Evolutionary conservation across 208 protist species (phyloP), one percentile per base, ranked within the genome.

Genomic region (Leishmania turanica): DNA sequence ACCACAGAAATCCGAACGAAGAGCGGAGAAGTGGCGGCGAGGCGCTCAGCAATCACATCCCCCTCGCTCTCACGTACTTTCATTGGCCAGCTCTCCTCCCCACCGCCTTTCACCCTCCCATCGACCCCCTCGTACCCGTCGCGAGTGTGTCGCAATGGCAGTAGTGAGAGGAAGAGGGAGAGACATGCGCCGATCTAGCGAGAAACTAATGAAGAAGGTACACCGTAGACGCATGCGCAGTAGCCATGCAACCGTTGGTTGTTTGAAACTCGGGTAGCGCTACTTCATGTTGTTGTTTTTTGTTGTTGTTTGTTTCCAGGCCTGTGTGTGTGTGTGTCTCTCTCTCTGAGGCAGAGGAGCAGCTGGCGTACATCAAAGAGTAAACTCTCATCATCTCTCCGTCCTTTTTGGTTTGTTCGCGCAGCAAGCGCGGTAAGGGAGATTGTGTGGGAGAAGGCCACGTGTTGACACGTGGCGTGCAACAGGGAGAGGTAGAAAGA

Each of bases 281-380:
- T 19, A 11, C 51, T 54, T 54, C 13, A 54, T 9, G 9, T 6
- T 1, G 34, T 37, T 37, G 34, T 0, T 49, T 70, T 70, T 40
- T 27, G 42, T 45, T 45, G 42, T 45, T 45, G 4, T 7, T 70
- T 47, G 9, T 27, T 47, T n/a, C 21, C 7, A 21, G 31, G 37
- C 47, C 21, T 6, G 40, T 7, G 56, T 62, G 24, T 40, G 37
- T 40, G 37, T 40, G 37, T 40, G 37, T 40, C 37, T 62, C 56
- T 72, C 3, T 72, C 42, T 51, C 40, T 53, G 68, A 53, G 42
- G 45, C 19, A 6, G 21, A 31, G 24, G 27, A 47, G 37, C 65
- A 31, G 42, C 42, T 72, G 49, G 21, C 19, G 68, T 72, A 72
- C 68, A 72, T 72, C 68, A 11, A 70, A 70, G 65, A 49, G 31